A percentile compares a stretch with the other conserved stretches of the same genome.
Conservation (phyloP, 768 basidiomycete genomes). For the Termitomyces sp. region DNA sequence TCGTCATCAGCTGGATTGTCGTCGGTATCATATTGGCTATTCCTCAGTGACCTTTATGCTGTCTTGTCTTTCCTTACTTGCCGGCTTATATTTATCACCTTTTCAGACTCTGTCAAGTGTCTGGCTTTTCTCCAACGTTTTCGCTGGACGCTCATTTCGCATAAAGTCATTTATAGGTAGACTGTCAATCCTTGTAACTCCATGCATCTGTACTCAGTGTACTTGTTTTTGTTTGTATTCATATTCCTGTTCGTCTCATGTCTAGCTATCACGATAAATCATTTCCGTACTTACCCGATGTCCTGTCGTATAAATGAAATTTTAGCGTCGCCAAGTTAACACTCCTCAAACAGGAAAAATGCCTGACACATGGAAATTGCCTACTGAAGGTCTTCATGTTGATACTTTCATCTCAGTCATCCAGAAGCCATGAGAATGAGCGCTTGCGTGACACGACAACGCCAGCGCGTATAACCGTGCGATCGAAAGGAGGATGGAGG, state of each 20-base stretch:
- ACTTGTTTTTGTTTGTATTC: neutral
- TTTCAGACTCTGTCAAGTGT: neutral
- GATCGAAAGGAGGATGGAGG: slow-evolving; percentile 42
- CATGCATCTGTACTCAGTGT: neutral
- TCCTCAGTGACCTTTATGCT: neutral
- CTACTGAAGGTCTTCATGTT: neutral
- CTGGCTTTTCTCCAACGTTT: neutral
- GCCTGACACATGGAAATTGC: neutral
- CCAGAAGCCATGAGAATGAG: slow-evolving; percentile 28
- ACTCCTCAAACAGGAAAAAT: neutral
- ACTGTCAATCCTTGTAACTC: neutral
- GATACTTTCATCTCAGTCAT: neutral
- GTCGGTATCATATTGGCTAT: slow-evolving; percentile 34
- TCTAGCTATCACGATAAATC: neutral
- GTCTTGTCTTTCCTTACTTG: neutral
- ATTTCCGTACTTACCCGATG: neutral
- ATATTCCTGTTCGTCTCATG: neutral
- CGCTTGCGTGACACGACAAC: slow-evolving; percentile 34
- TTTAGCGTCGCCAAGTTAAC: neutral
- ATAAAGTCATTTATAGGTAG: slow-evolving; percentile 3
- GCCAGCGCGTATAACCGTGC: slow-evolving; percentile 46
- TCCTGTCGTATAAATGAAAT: neutral
- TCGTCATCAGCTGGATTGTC: slow-evolving; percentile 36
- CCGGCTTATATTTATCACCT: neutral
- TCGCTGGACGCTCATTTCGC: slow-evolving; percentile 3